Conservation (phyloP, 2,329 filamentous ascomycete genomes). For the Stylonectria norvegica region DNA sequence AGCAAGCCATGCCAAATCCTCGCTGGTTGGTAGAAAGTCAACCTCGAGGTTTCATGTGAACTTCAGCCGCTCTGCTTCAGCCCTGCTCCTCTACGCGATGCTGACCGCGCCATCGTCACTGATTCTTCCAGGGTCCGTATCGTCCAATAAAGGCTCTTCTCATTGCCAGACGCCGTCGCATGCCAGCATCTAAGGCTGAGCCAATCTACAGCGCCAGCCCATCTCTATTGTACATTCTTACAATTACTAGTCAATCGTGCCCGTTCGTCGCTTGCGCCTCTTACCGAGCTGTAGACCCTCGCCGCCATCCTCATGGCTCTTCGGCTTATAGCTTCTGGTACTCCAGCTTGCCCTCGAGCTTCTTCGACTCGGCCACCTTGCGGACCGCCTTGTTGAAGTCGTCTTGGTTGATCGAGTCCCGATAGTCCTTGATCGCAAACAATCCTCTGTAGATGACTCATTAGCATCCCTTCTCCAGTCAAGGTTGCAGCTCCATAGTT, state of each 20-base stretch:
- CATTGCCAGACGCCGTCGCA: conserved; percentile 19
- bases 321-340: conserved; percentile 83
- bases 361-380: conserved; percentile 97
- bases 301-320: not conserved
- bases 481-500: not conserved
- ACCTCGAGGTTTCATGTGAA: not conserved
- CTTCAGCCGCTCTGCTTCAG: conserved; percentile 1
- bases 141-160: conserved; percentile 6
- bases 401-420: conserved; percentile 94
- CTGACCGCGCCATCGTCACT: too few species aligned
- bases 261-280: conserved; percentile 13
- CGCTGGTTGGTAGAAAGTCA: not conserved
- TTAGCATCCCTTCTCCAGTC: conserved; percentile 17
- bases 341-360: conserved; percentile 95
- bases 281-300: not conserved
- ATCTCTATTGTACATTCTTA: conserved; percentile 30
- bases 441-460: conserved; percentile 63
- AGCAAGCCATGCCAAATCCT: not conserved
- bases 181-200: conserved; percentile 18
- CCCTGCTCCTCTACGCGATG: too few species aligned
- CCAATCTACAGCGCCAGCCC: conserved; percentile 19
- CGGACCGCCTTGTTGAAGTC: conserved; percentile 99
- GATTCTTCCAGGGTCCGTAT: not conserved
- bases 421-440: conserved; percentile 97
- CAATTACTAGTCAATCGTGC: conserved; percentile 19